phyloP scores from a whole-genome alignment of 495 filamentous ascomycete species.

The Thermothielavioides terrestris region DNA sequence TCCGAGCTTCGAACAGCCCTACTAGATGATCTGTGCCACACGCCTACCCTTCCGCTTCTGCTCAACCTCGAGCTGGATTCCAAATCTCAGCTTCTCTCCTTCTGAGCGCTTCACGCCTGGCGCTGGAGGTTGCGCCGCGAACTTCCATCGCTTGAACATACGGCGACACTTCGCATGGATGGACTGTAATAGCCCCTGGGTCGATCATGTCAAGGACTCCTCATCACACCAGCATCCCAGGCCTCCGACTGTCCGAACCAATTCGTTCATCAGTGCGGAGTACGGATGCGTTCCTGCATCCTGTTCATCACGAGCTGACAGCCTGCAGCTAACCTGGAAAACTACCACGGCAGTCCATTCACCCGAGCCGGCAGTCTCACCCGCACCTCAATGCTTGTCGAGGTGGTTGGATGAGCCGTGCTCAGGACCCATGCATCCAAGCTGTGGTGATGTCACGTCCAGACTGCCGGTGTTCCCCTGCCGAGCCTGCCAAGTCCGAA shows the following conservation, averaged over 20 bases:
- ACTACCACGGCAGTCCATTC: not conserved
- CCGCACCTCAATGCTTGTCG: too few species aligned
- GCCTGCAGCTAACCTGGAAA: not conserved
- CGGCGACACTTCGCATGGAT: not conserved
- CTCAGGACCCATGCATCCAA: too few species aligned
- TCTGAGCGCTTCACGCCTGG: too few species aligned
- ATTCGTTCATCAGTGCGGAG: conserved; percentile 8
- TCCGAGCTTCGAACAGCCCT: too few species aligned
- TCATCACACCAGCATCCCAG: conserved; percentile 4
- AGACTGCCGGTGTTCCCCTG: not conserved
- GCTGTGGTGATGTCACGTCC: not conserved
- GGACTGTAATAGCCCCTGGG: conserved; percentile 13
- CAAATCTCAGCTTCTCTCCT: not conserved
- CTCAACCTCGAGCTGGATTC: not conserved
- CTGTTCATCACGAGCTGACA: not conserved
- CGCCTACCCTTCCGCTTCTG: not conserved
- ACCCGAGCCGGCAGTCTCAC: not conserved
- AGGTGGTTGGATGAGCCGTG: too few species aligned
- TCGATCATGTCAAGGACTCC: conserved; percentile 17
- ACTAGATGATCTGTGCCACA: not conserved
- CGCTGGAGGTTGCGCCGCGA: too few species aligned
- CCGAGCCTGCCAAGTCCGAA: not conserved
- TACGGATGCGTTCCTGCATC: conserved; percentile 3
- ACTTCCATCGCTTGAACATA: too few species aligned
- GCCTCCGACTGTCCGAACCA: conserved; percentile 17